phyloP scores from a whole-genome alignment of 805 yeast species.

The Candida wancherniae region DNA sequence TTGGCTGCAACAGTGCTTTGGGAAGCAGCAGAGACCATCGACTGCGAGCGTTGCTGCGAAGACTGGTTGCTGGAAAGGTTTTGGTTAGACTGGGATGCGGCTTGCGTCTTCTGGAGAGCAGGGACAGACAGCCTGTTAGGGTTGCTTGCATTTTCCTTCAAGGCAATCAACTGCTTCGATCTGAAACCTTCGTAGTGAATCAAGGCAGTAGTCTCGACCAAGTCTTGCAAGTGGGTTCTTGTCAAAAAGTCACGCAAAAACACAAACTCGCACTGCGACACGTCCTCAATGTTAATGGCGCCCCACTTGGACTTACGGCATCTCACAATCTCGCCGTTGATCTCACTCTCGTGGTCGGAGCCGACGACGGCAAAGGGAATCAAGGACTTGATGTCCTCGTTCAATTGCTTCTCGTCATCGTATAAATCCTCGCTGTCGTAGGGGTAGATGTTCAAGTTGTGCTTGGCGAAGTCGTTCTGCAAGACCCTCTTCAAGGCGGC shows the following conservation, averaged over 20 bases:
- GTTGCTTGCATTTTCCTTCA: slow-evolving; percentile 80
- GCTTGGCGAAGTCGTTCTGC: slow-evolving; percentile 70
- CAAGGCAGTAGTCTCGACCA: slow-evolving; percentile 85
- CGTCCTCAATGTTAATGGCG: slow-evolving; percentile 86
- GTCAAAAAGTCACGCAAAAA: slow-evolving; percentile 91
- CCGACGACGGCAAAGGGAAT: slow-evolving; percentile 96
- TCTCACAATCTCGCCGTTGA: slow-evolving; percentile 75
- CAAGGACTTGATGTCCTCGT: slow-evolving; percentile 64
- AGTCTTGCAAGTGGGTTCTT: slow-evolving; percentile 91
- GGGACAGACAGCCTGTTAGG: slow-evolving; percentile 34
- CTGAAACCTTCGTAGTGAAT: slow-evolving; percentile 91
- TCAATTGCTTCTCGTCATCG: slow-evolving; percentile 68
- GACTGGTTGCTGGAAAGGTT: slow-evolving; percentile 4
- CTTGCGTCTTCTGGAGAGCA: slow-evolving; percentile 2
- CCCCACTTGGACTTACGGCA: slow-evolving; percentile 97
- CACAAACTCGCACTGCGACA: slow-evolving; percentile 91
- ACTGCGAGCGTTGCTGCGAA: slow-evolving; percentile 7
- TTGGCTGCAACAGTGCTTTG: slow-evolving; percentile 14
- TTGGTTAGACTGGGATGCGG: slow-evolving; percentile 7
- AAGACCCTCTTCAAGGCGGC: slow-evolving; percentile 67
- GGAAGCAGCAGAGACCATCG: slow-evolving; percentile 17
- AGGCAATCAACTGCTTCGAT: slow-evolving; percentile 86
- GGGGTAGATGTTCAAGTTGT: slow-evolving; percentile 79
- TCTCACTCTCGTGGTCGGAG: slow-evolving; percentile 69
- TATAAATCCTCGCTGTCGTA: slow-evolving; percentile 65